Base-by-base conservation (phyloP, 2,329 filamentous ascomycete species). In the Xylaria sp. region DNA sequence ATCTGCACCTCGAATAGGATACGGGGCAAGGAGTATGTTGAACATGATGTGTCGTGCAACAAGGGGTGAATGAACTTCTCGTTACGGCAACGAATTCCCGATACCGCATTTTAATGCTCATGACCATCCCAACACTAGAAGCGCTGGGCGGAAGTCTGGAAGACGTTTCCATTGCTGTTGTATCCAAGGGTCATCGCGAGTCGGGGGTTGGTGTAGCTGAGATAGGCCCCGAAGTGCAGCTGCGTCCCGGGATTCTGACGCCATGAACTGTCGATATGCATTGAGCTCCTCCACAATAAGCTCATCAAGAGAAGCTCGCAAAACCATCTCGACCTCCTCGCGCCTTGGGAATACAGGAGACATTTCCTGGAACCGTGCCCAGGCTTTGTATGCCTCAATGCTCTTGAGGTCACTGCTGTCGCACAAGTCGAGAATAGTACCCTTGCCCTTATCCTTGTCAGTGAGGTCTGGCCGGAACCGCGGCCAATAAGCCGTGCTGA, bases 341-440 rank as follows among this genome's bases (percentile, higher is more conserved):
- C 67, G 63, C 9, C 57, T 60, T 15, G 71, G 70, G 54, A 73
- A 71, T 1, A 67, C 64, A 0, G 71, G 69, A 9, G 70, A 69
- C 71, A 73, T 73, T 51, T 73, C 71, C 60, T 73, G 71, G n/a
- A 33, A 64, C 11, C 70, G 67, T 6, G 71, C 71, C 71, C 71
- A 73, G 14, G 67, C 52, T 53, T 69, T 67, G 23, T 73, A 73
- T 2, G 55, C 67, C 31, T 69, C 68, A 17, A 73, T 69, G 25
- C 62, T 69, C 21, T 63, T 62, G 43, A 61, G 60, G 31, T 73
- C 71, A 42, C 52, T 61, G 12, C 62, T 63, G 19, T 70, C 70
- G 56, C 60, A 67, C 35, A 73, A 33, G 53, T 73, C 71, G n/a
- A 73, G 65, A n/a, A 73, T 65, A 3, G 71, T 72, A n/a, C 71